phyloP scores from a whole-genome alignment of 106 monocot species.

The Platanthera guangdongensis region DNA sequence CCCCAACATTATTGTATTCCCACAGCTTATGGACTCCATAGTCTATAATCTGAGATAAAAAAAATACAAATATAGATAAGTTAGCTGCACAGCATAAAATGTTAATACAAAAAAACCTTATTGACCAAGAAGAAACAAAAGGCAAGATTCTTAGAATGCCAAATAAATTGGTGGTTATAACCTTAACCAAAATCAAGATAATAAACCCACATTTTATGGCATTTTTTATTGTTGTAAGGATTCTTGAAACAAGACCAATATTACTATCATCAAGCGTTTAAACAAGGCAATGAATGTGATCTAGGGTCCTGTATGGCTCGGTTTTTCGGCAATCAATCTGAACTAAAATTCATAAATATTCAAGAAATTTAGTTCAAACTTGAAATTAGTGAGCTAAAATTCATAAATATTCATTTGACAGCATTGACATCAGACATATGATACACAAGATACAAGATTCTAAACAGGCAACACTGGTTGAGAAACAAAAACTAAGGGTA shows the following conservation, averaged over 20 bases:
- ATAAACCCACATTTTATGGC: not conserved
- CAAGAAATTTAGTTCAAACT: not conserved
- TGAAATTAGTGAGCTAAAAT: not conserved
- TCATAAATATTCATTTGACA: not conserved
- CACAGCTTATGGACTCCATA: conserved; percentile 14
- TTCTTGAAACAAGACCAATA: not conserved
- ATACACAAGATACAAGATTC: not conserved
- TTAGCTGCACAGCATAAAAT: not conserved
- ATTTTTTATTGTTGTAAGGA: not conserved
- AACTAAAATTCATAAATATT: not conserved
- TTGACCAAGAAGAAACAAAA: not conserved
- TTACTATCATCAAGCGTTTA: no score
- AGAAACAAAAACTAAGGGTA: not conserved
- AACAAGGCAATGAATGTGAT: not conserved
- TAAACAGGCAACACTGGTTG: not conserved
- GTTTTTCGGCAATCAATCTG: not conserved
- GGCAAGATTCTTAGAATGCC: not conserved
- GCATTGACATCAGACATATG: not conserved
- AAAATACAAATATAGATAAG: not conserved
- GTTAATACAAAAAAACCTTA: not conserved
- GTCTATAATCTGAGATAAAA: conserved; percentile 12
- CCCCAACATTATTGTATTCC: conserved; percentile 10
- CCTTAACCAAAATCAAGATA: not conserved
- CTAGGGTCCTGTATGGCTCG: not conserved
- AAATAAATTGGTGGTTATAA: no score